These are phyloP conservation scores for Capronia coronata DNA, from an alignment of 2,329 filamentous ascomycete genomes.

Conservation along the genomic window DNA sequence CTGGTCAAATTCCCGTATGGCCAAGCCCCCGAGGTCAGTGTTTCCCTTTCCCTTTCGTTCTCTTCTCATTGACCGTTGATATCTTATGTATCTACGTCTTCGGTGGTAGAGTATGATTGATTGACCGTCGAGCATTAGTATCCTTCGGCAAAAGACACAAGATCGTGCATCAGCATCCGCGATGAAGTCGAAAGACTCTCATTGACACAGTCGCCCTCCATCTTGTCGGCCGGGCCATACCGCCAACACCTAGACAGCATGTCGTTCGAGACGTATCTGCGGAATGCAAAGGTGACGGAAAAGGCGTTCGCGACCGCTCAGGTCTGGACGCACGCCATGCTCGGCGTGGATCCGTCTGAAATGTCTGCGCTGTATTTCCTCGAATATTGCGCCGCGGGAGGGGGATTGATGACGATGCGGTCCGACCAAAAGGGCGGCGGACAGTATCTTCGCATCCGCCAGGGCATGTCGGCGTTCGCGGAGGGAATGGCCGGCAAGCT, in stretches of 20 bases:
- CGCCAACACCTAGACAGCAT: slow-evolving; percentile 33
- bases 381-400: slow-evolving; percentile 49
- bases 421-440: slow-evolving; percentile 49
- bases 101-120: neutral
- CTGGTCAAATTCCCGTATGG: slow-evolving; percentile 34
- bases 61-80: neutral
- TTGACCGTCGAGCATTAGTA: slow-evolving; percentile 6
- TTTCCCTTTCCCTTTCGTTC: neutral
- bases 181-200: slow-evolving; percentile 17
- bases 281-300: slow-evolving; percentile 28
- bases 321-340: slow-evolving; percentile 40
- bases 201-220: slow-evolving; percentile 13
- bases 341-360: slow-evolving; percentile 47
- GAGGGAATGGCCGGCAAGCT: slow-evolving; percentile 36
- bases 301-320: slow-evolving; percentile 32
- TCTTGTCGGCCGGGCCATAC: slow-evolving; percentile 16
- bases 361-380: slow-evolving; percentile 50
- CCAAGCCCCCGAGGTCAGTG: slow-evolving; percentile 25
- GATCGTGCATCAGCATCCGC: slow-evolving; percentile 20
- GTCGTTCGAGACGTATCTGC: slow-evolving; percentile 37
- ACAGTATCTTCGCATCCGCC: slow-evolving; percentile 46
- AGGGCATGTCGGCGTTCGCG: slow-evolving; percentile 44
- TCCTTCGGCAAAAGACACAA: slow-evolving; percentile 15
- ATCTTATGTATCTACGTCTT: neutral
- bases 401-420: slow-evolving; percentile 48